Conservation (phyloP, 1,139 yeast genomes). For the Lodderomyces metapsilosis region DNA sequence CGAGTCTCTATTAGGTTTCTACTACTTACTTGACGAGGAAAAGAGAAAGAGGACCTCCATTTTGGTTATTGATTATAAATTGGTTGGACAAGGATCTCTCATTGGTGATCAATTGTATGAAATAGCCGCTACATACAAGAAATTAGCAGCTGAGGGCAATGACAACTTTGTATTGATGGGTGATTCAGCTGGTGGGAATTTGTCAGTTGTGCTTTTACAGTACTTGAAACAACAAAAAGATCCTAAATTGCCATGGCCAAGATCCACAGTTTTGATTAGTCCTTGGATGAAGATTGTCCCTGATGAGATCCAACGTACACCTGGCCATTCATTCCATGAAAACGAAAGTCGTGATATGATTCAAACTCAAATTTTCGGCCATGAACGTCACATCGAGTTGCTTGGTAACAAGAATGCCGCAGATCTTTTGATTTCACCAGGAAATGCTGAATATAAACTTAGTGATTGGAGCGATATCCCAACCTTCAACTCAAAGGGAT, state of each 20-base stretch:
- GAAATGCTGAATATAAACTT: constrained; percentile 15
- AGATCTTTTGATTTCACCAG: constrained; percentile 17
- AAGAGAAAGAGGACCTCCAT: constrained; percentile 28
- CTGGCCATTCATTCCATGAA: constrained; percentile 37
- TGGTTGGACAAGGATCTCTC: constrained; percentile 29
- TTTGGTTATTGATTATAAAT: constrained; percentile 38
- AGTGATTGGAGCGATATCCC: constrained; percentile 38
- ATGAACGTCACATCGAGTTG: neutral
- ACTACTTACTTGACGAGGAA: constrained; percentile 28
- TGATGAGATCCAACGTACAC: constrained; percentile 13
- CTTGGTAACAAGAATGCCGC: constrained; percentile 13
- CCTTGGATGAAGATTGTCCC: constrained; percentile 36
- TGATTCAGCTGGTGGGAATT: constrained; percentile 47
- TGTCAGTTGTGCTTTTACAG: constrained; percentile 30
- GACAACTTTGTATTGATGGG: constrained; percentile 36
- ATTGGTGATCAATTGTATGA: constrained; percentile 38
- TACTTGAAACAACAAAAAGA: constrained; percentile 19
- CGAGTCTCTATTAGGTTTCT: constrained; percentile 28
- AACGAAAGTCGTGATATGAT: constrained; percentile 33
- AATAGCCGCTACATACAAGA: constrained; percentile 28
- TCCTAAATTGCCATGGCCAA: constrained; percentile 24
- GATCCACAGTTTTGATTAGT: constrained; percentile 30
- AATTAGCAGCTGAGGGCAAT: constrained; percentile 24
- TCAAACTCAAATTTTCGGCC: constrained; percentile 11
- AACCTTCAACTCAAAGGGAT: constrained; percentile 24